These are phyloP conservation scores for Mycena maculata DNA, from an alignment of 768 basidiomycete genomes.

Conservation along the genomic window DNA sequence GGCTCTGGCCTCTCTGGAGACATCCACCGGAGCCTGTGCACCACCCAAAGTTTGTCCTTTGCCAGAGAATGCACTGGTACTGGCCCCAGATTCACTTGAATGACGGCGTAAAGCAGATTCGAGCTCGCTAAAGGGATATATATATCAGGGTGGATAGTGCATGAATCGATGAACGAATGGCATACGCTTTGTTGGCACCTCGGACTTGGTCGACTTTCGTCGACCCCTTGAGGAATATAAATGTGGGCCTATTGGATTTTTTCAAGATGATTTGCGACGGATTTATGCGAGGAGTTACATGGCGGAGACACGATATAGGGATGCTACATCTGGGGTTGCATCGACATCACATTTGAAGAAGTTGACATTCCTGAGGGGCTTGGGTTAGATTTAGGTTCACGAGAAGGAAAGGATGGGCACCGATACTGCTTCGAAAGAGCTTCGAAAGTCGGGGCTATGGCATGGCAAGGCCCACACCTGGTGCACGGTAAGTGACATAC, in stretches of 20 bases:
- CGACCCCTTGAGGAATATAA: constrained; percentile 78
- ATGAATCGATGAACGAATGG: constrained; percentile 17
- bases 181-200: constrained; percentile 77
- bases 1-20: constrained; percentile 48
- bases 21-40: constrained; percentile 49
- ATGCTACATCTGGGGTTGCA: constrained; percentile 74
- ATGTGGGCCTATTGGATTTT: constrained; percentile 74
- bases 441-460: constrained; percentile 83
- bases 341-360: constrained; percentile 90
- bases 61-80: constrained; percentile 69
- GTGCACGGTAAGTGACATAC: not conserved
- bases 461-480: constrained; percentile 90
- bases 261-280: constrained; percentile 9
- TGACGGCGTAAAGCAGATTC: constrained; percentile 69
- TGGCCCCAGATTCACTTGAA: constrained; percentile 50
- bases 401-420: too few relatives aligned
- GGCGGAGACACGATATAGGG: constrained; percentile 70
- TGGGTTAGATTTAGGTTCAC: too few relatives aligned
- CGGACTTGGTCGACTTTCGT: constrained; percentile 77
- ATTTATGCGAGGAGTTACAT: constrained; percentile 68
- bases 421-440: constrained; percentile 63
- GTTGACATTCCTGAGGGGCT: constrained; percentile 71
- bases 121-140: constrained; percentile 59
- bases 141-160: not conserved
- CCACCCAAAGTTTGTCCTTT: constrained; percentile 80